Evolutionary conservation across 2,329 filamentous ascomycete species (phyloP), one percentile per base, ranked within the genome.

Genomic region (Calonectria hawksworthii): DNA sequence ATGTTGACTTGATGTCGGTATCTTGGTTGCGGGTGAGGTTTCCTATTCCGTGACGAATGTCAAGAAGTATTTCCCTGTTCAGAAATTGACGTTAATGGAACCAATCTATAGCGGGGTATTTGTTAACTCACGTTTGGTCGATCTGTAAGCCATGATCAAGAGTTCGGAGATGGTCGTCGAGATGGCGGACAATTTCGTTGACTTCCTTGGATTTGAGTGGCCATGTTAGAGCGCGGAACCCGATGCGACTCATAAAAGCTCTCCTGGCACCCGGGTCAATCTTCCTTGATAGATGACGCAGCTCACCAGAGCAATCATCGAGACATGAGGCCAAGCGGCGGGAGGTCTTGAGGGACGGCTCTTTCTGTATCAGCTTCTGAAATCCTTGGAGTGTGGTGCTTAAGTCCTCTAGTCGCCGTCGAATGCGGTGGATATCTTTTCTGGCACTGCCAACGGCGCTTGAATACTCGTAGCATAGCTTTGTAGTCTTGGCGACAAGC

Each of bases 161-260:
- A 18, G 51, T 73, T 16, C 23, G 63, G 4, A 36, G n/a, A 6
- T 75, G 59, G 16, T 14, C 51, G 3, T 73, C 72, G 3, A 75
- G 52, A n/a, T 64, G 64, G 34, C 61, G 44, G 7, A 74, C 6
- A 28, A 76, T 54, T n/a, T 44, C 23, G 26, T n/a, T n/a, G n/a
- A 75, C 66, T 44, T 76, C 68, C 44, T 70, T 76, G n/a, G 68
- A 74, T 52, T 74, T 23, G 14, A 76, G 74, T 26, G 66, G 72
- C 75, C 69, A 76, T 47, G 54, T 74, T 11, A 73, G 61, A 51
- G 69, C 72, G 65, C 54, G 54, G 18, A 74, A 32, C 21, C 72
- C 63, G 32, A 76, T 30, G 13, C 66, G 66, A 38, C 44, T 47
- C 61, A 74, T 76, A 30, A 44, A 21, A 36, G 67, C 68, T 2